A percentile compares a stretch with the other conserved stretches of the same genome.
phyloP scores from a whole-genome alignment of 768 basidiomycete species.

The Podaxis pistillaris region DNA sequence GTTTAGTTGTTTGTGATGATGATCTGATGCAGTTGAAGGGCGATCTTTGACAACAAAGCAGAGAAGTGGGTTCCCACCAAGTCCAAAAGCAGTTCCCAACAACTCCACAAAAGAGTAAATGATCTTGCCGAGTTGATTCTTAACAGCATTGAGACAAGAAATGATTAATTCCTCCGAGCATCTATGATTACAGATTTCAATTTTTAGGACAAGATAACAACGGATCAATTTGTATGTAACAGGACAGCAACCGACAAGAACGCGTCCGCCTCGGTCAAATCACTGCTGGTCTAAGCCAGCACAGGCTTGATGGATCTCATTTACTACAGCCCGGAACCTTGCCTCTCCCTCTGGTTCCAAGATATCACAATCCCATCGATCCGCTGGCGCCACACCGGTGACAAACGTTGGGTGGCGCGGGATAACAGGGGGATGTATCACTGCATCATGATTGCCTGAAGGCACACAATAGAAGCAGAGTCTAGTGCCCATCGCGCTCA shows the following conservation, averaged over 20 bases:
- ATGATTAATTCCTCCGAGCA: conserved; percentile 95
- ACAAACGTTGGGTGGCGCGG: conserved; percentile 12
- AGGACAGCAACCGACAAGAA: neutral
- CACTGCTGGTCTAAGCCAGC: neutral
- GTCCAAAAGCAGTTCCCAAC: conserved; percentile 34
- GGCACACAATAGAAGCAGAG: neutral
- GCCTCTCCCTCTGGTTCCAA: conserved; percentile 12
- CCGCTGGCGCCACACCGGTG: conserved; percentile 26
- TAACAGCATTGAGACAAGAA: conserved; percentile 72
- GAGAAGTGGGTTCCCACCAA: conserved; percentile 45
- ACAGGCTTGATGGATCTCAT: neutral
- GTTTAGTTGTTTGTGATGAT: conserved; percentile 22
- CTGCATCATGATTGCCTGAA: neutral
- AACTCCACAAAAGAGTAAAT: conserved; percentile 88
- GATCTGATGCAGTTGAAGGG: conserved; percentile 28
- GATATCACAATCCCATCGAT: conserved; percentile 31
- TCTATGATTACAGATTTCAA: too few relatives aligned
- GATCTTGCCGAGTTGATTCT: conserved; percentile 75
- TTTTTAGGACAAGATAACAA: too few relatives aligned
- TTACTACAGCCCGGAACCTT: conserved; percentile 7
- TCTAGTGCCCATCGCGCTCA: neutral
- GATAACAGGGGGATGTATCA: conserved; percentile 16
- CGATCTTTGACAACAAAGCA: conserved; percentile 49
- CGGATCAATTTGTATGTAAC: too few relatives aligned
- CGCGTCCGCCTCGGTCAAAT: neutral